A percentile compares a stretch with the other conserved stretches of the same genome.
Evolutionary conservation across 306 rosid genomes (phyloP).

Genomic region (Ormosia emarginata): DNA sequence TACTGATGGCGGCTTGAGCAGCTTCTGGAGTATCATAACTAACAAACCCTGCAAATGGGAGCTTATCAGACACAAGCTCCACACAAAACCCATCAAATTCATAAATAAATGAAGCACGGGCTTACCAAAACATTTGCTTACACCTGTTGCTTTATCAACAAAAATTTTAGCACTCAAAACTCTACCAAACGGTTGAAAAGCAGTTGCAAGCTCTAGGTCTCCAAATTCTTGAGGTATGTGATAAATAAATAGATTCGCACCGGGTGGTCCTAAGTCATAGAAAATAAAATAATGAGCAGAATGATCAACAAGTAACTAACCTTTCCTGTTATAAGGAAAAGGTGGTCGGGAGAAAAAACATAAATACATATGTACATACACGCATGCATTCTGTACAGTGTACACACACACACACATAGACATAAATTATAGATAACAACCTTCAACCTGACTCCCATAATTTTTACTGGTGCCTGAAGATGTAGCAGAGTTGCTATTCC

Average conservation of each 20-base stretch:
- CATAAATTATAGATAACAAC: conserved; percentile 39
- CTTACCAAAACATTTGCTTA: conserved; percentile 99
- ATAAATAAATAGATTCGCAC: conserved; percentile 96
- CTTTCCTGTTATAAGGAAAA: not conserved
- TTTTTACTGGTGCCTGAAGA: conserved; percentile 62
- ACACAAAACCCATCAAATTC: conserved; percentile 15
- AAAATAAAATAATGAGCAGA: conserved; percentile 36
- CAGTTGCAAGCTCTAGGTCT: conserved; percentile 81
- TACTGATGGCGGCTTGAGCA: conserved; percentile 77
- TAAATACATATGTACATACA: not conserved
- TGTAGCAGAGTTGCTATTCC: conserved; percentile 47
- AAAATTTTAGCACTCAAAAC: conserved; percentile 97
- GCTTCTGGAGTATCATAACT: conserved; percentile 88
- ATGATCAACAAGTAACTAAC: conserved; percentile 6
- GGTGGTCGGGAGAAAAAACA: not conserved
- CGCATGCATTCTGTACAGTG: not conserved
- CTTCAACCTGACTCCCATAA: conserved; percentile 84
- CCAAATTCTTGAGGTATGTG: conserved; percentile 99
- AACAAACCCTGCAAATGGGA: conserved; percentile 77
- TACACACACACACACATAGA: not conserved
- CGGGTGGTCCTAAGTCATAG: conserved; percentile 76
- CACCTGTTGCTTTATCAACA: conserved; percentile 96
- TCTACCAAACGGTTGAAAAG: conserved; percentile 86
- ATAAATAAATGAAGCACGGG: not conserved
- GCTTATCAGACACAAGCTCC: conserved; percentile 28